Conservation (phyloP, 2,329 filamentous ascomycete species). For the Colletotrichum lupini region DNA sequence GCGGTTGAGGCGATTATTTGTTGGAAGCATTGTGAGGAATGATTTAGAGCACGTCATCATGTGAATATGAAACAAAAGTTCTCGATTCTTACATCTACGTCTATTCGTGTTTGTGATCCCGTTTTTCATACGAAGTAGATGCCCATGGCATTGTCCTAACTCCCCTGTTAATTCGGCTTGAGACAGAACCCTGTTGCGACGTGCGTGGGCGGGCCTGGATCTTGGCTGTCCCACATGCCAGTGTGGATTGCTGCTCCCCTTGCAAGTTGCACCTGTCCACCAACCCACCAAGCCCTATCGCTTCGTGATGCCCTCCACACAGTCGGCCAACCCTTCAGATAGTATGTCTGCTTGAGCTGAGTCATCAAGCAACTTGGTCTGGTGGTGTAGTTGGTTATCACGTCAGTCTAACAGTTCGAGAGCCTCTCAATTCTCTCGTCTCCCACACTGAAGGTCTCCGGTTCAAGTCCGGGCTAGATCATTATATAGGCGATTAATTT, state of each 20-base stretch:
- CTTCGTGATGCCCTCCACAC: slow-evolving; percentile 17
- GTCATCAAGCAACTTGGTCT: slow-evolving; percentile 29
- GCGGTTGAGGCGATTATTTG: slow-evolving; percentile 34
- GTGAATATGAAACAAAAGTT: neutral
- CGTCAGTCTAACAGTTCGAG: slow-evolving; percentile 55
- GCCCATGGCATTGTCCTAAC: neutral
- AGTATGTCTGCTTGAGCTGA: rapidly evolving
- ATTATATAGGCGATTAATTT: slow-evolving; percentile 26
- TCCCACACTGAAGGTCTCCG: slow-evolving; percentile 34
- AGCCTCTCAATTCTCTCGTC: neutral
- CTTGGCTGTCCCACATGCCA: neutral
- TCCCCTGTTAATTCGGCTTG: neutral
- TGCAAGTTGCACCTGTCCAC: neutral
- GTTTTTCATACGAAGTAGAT: neutral
- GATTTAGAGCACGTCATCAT: neutral
- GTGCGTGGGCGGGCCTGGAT: neutral
- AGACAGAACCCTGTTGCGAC: neutral
- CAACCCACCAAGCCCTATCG: slow-evolving; percentile 1
- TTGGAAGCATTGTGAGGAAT: neutral
- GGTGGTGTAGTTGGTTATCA: slow-evolving; percentile 58
- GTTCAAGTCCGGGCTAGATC: slow-evolving; percentile 35
- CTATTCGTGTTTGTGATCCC: neutral
- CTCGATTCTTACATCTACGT: neutral
- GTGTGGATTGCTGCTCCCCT: neutral
- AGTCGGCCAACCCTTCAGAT: neutral